These are phyloP conservation scores for Pharus latifolius DNA, from an alignment of 176 grass and related monocot genomes.

Conservation along the genomic window DNA sequence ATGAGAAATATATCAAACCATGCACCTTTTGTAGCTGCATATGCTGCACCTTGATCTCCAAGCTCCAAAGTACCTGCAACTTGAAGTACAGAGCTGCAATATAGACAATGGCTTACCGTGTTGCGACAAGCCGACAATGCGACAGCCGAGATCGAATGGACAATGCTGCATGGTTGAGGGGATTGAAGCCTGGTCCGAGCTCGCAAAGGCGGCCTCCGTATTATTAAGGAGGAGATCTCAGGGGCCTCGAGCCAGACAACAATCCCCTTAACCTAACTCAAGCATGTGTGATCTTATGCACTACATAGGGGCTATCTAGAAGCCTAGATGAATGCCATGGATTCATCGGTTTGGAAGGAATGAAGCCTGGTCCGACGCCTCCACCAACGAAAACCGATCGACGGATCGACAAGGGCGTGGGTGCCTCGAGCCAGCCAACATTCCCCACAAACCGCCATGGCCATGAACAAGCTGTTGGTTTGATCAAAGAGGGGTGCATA, in stretches of 20 bases:
- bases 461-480: background rate
- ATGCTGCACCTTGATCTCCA: background rate
- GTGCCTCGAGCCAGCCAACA: constrained; percentile 96
- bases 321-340: background rate
- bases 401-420: background rate
- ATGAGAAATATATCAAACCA: background rate
- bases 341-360: background rate
- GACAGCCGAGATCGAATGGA: background rate
- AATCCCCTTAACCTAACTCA: constrained; percentile 58
- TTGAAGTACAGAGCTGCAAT: background rate
- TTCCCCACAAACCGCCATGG: constrained; percentile 71
- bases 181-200: constrained; percentile 82
- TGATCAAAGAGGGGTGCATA: too few relatives aligned
- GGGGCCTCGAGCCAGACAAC: constrained; percentile 87
- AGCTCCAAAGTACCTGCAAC: background rate
- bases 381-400: too few relatives aligned
- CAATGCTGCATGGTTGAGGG: constrained; percentile 45
- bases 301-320: too few relatives aligned
- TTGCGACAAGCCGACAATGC: too few relatives aligned
- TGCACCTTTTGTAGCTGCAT: too few relatives aligned
- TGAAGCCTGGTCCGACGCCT: constrained; percentile 70
- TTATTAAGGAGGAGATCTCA: background rate
- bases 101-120: constrained; percentile 11
- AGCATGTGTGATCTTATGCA: background rate
- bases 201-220: constrained; percentile 1